These are phyloP conservation scores for Mycena indigotica DNA, from an alignment of 768 basidiomycete genomes.

Conservation along the genomic window DNA sequence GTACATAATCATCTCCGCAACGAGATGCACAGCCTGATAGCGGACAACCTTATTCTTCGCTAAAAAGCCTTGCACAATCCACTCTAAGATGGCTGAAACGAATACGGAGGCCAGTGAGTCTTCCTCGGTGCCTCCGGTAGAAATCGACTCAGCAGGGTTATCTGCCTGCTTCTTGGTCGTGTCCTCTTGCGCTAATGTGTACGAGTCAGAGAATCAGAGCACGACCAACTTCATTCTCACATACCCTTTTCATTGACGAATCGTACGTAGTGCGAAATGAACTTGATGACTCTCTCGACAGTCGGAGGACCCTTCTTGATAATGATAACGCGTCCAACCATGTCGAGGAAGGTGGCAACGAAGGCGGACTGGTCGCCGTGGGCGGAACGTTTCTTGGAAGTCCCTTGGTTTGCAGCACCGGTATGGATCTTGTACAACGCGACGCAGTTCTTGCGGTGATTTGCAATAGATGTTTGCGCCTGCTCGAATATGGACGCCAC, in stretches of 20 bases:
- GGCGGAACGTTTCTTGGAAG: slow-evolving; percentile 46
- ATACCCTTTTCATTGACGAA: slow-evolving; percentile 83
- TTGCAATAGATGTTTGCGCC: slow-evolving; percentile 75
- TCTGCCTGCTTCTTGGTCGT: slow-evolving; percentile 48
- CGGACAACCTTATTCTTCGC: slow-evolving; percentile 92
- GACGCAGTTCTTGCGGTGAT: slow-evolving; percentile 92
- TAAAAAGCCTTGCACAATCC: slow-evolving; percentile 77
- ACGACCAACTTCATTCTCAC: slow-evolving; percentile 24
- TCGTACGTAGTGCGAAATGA: slow-evolving; percentile 80
- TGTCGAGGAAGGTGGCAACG: slow-evolving; percentile 70
- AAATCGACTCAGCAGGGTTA: slow-evolving; percentile 25
- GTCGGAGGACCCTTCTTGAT: slow-evolving; percentile 86
- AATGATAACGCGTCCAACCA: slow-evolving; percentile 70
- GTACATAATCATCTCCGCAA: slow-evolving; percentile 84
- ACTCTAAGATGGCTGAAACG: slow-evolving; percentile 64
- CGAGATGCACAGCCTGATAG: slow-evolving; percentile 75
- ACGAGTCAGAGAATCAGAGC: slow-evolving; percentile 26
- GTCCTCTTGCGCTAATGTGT: slow-evolving; percentile 22
- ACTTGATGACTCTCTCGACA: slow-evolving; percentile 85
- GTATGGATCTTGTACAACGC: slow-evolving; percentile 82
- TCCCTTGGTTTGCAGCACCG: slow-evolving; percentile 42
- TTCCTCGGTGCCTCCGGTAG: slow-evolving; percentile 43
- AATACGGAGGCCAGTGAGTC: slow-evolving; percentile 74
- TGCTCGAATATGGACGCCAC: slow-evolving; percentile 68
- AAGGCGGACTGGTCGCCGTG: slow-evolving; percentile 80